A percentile compares a stretch with the other conserved stretches of the same genome.
phyloP scores from a whole-genome alignment of 805 yeast species.

The Starmera amethionina region DNA sequence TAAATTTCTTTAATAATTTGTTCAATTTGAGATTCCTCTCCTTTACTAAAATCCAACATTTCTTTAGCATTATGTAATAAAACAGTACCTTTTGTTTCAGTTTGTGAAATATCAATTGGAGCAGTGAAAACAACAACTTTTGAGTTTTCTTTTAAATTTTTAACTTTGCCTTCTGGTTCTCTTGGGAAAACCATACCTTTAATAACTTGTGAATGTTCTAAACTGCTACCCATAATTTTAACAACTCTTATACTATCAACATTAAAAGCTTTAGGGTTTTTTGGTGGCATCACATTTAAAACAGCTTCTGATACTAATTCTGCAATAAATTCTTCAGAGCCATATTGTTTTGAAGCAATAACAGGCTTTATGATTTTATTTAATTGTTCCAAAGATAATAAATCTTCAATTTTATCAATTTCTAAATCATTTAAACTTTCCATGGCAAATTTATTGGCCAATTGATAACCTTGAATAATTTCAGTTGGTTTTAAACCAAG shows the following conservation, averaged over 20 bases:
- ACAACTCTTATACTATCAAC: slow-evolving; percentile 93
- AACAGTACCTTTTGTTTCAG: slow-evolving; percentile 98
- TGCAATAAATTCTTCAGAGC: slow-evolving; percentile 71
- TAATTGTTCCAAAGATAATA: slow-evolving; percentile 44
- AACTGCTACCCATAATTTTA: slow-evolving; percentile 88
- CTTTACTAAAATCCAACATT: slow-evolving; percentile 91
- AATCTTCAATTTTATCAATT: slow-evolving; percentile 51
- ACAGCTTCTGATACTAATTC: slow-evolving; percentile 81
- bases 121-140: slow-evolving; percentile 91
- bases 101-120: slow-evolving; percentile 88
- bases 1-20: slow-evolving; percentile 71
- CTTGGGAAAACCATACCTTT: slow-evolving; percentile 98
- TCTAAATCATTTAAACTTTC: slow-evolving; percentile 58
- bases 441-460: slow-evolving; percentile 72
- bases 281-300: slow-evolving; percentile 62
- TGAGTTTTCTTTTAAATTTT: slow-evolving; percentile 48
- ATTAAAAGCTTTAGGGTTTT: slow-evolving; percentile 57
- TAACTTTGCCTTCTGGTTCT: slow-evolving; percentile 90
- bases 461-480: slow-evolving; percentile 82
- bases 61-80: slow-evolving; percentile 92
- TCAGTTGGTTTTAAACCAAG: slow-evolving; percentile 88
- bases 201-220: slow-evolving; percentile 65
- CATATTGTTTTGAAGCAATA: slow-evolving; percentile 88
- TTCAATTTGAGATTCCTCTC: slow-evolving; percentile 92
- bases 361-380: slow-evolving; percentile 76